Evolutionary conservation across 108 stramenopile genomes (phyloP).

Genomic region (Fragilaria crotonensis): DNA sequence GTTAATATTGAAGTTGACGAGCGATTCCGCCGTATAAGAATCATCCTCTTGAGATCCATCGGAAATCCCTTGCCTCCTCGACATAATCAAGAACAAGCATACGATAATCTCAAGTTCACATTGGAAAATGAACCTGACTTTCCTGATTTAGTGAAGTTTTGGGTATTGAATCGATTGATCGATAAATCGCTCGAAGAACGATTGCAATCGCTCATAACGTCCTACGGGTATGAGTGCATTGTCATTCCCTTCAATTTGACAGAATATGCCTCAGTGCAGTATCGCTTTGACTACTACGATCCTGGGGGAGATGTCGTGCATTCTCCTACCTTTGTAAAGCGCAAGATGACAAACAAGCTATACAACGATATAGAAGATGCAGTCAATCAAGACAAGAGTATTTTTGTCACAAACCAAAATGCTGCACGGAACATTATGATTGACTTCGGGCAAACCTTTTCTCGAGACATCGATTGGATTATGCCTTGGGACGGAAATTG

Average conservation of each 20-base stretch:
- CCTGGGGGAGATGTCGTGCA: background rate
- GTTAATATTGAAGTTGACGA: too few relatives aligned
- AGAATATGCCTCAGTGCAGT: background rate
- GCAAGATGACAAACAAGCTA: too few relatives aligned
- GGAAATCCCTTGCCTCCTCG: slow-evolving; percentile 5
- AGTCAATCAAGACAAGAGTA: too few relatives aligned
- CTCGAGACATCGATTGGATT: too few relatives aligned
- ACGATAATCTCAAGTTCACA: background rate
- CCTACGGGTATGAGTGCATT: background rate
- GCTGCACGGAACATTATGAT: too few relatives aligned
- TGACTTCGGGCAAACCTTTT: too few relatives aligned
- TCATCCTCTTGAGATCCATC: background rate
- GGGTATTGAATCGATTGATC: slow-evolving; percentile 4
- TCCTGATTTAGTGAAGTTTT: background rate
- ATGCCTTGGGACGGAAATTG: slow-evolving; percentile 3
- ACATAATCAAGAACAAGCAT: background rate
- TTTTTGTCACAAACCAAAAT: too few relatives aligned
- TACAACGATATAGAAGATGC: too few relatives aligned
- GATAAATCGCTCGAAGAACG: background rate
- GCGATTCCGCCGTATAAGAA: background rate
- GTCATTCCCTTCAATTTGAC: background rate
- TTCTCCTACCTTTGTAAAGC: too few relatives aligned
- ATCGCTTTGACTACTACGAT: background rate
- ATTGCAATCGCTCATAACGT: background rate
- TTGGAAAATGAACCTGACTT: background rate